Evolutionary conservation across 305 asterid genomes (phyloP).

Genomic region (Striga hermonthica): DNA sequence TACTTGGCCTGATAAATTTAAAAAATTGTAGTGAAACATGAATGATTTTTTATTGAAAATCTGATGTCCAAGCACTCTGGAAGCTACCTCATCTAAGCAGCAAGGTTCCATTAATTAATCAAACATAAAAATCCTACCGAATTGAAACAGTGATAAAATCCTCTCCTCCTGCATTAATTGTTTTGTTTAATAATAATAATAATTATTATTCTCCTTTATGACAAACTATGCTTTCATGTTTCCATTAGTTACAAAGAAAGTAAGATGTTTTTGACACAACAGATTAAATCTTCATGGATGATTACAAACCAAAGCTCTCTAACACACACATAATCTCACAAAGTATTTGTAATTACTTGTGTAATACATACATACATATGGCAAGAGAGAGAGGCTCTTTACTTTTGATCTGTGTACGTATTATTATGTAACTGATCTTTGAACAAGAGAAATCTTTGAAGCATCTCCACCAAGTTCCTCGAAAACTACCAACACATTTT

Average conservation of each 20-base stretch:
- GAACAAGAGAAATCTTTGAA: slow-evolving; percentile 68
- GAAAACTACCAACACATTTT: slow-evolving; percentile 65
- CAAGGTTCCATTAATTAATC: too few relatives aligned
- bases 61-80: too few relatives aligned
- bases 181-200: too few relatives aligned
- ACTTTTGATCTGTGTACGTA: slow-evolving; percentile 34
- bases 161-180: too few relatives aligned
- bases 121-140: too few relatives aligned
- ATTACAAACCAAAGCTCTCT: not conserved
- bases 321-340: not conserved
- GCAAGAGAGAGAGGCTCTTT: not conserved
- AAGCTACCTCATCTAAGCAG: too few relatives aligned
- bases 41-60: too few relatives aligned
- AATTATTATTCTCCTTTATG: too few relatives aligned
- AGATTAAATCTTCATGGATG: not conserved
- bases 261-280: not conserved
- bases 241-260: not conserved
- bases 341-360: not conserved
- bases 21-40: too few relatives aligned
- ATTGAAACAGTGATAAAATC: too few relatives aligned
- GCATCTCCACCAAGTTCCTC: slow-evolving; percentile 96
- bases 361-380: slow-evolving; percentile 3
- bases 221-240: too few relatives aligned
- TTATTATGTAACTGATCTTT: slow-evolving; percentile 52
- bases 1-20: too few relatives aligned